Conservation (phyloP, 257 asterid species). For the Datura wrightii region DNA sequence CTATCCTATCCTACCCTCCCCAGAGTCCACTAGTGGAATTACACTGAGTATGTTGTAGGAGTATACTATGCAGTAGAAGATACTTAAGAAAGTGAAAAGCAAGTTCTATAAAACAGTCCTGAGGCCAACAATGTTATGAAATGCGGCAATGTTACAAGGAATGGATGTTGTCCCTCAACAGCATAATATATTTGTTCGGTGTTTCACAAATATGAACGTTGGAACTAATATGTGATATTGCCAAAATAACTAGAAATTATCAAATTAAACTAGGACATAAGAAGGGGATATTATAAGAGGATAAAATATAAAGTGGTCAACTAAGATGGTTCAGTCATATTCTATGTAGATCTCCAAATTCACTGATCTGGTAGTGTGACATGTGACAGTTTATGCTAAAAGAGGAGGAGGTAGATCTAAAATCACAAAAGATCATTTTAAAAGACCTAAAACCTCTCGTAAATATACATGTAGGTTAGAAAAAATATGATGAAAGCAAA, state of each 20-base stretch:
- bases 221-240: too few species aligned
- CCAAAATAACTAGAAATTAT: too few species aligned
- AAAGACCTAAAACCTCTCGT: not conserved
- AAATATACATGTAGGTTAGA: not conserved
- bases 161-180: not conserved
- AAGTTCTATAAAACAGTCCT: not conserved
- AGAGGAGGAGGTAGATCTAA: not conserved
- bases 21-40: too few species aligned
- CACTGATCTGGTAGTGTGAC: not conserved
- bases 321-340: not conserved
- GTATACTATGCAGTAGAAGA: not conserved
- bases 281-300: not conserved
- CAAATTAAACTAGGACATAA: too few species aligned
- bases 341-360: not conserved
- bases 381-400: not conserved
- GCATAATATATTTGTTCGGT: not conserved
- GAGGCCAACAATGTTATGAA: not conserved
- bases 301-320: not conserved
- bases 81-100: not conserved
- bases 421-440: not conserved
- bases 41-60: not conserved
- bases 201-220: not conserved
- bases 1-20: too few species aligned
- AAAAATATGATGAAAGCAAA: not conserved
- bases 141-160: not conserved